A percentile compares a stretch with the other conserved stretches of the same genome.
Conservation (phyloP, 1,284 basidiomycete species). For the Ganoderma lingzhi region DNA sequence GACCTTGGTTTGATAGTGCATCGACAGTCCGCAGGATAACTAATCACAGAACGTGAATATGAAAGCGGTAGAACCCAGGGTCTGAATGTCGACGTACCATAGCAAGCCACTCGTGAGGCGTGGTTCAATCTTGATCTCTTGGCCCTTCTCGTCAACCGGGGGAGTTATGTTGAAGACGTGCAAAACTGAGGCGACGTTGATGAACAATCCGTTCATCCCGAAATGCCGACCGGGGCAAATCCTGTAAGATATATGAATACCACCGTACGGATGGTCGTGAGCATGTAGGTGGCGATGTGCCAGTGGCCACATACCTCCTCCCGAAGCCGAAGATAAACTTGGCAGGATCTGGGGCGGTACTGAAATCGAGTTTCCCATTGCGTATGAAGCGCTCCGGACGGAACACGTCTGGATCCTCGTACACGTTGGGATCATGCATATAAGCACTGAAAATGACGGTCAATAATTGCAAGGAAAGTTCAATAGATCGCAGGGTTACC, state of each 20-base stretch:
- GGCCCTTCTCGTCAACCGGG: not conserved
- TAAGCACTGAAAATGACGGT: conserved; percentile 14
- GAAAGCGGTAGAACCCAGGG: no score
- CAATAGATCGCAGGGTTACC: not conserved
- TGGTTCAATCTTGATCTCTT: not conserved
- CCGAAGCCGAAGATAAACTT: conserved; percentile 33
- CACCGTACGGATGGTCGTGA: no score
- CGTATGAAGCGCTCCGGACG: conserved; percentile 28
- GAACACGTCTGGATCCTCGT: conserved; percentile 28
- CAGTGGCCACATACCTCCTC: not conserved
- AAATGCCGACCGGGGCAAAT: conserved; percentile 7
- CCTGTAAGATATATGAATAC: not conserved
- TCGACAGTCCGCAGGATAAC: conserved; percentile 4
- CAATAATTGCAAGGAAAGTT: not conserved
- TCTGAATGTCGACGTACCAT: no score
- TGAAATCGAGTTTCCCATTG: conserved; percentile 25
- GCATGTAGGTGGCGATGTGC: no score
- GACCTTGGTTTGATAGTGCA: conserved; percentile 4
- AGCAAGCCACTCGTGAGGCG: not conserved
- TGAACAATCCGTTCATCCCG: conserved; percentile 4
- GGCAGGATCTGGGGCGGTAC: conserved; percentile 17
- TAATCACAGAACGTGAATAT: not conserved
- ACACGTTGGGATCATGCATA: conserved; percentile 28
- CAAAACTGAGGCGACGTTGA: not conserved
- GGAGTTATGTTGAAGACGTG: conserved; percentile 7